Evolutionary conservation across 1,139 yeast genomes (phyloP).

Genomic region (Lodderomyces oxycetoniae): DNA sequence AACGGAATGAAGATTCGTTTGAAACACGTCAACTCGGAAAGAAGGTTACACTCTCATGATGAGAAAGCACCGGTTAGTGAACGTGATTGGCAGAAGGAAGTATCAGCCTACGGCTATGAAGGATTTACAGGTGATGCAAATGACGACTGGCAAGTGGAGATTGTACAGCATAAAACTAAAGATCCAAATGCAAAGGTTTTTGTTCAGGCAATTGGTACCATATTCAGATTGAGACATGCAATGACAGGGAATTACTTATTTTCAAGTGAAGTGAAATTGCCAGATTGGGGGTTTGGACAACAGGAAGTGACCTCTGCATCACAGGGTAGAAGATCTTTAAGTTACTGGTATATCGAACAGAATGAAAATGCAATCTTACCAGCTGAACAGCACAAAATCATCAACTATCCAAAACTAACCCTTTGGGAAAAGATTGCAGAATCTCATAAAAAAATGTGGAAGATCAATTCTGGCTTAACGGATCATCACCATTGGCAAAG

Average conservation of each 20-base stretch:
- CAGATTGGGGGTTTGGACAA: slow-evolving; percentile 92
- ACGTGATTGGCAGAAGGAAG: slow-evolving; percentile 96
- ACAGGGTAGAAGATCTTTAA: slow-evolving; percentile 69
- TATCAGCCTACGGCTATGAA: slow-evolving; percentile 82
- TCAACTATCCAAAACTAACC: slow-evolving; percentile 59
- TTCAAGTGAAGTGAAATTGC: slow-evolving; percentile 80
- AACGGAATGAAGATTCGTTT: slow-evolving; percentile 82
- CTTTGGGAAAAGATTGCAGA: slow-evolving; percentile 72
- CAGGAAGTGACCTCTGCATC: slow-evolving; percentile 93
- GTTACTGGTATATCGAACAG: slow-evolving; percentile 86
- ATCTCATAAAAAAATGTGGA: slow-evolving; percentile 88
- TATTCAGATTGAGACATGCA: slow-evolving; percentile 84
- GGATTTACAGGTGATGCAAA: slow-evolving; percentile 94
- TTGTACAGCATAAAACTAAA: slow-evolving; percentile 56
- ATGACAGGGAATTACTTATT: slow-evolving; percentile 86
- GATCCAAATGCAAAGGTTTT: slow-evolving; percentile 56
- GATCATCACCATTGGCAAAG: slow-evolving; percentile 88
- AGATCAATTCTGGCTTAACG: slow-evolving; percentile 76
- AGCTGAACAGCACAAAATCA: slow-evolving; percentile 22
- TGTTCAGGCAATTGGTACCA: slow-evolving; percentile 75
- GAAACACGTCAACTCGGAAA: slow-evolving; percentile 59
- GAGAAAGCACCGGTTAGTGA: slow-evolving; percentile 90
- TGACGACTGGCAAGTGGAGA: slow-evolving; percentile 90
- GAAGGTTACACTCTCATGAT: slow-evolving; percentile 94
- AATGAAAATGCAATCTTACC: slow-evolving; percentile 45